phyloP scores from a whole-genome alignment of 73 alveolate species.

The Effrenium voratum region DNA sequence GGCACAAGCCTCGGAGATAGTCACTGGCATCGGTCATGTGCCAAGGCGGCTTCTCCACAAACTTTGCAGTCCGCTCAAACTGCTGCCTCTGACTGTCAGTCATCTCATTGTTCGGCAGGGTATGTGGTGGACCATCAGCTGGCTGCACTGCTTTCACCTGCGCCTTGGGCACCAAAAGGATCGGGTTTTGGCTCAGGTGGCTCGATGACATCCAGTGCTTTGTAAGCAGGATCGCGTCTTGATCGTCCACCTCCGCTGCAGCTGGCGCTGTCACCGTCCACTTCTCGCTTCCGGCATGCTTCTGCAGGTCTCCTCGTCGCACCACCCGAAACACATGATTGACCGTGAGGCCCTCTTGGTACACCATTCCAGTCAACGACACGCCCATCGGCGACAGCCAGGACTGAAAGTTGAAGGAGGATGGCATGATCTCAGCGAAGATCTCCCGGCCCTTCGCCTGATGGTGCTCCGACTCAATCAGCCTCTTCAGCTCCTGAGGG shows the following conservation, averaged over 20 bases:
- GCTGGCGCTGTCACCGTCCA: neutral
- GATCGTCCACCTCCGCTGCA: neutral
- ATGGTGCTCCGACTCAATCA: neutral
- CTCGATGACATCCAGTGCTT: no score
- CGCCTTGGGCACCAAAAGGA: no score
- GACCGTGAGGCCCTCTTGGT: slow-evolving; percentile 10
- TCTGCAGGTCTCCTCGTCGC: neutral
- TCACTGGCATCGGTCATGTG: neutral
- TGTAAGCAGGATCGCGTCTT: neutral
- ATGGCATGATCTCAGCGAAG: slow-evolving; percentile 6
- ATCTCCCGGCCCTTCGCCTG: neutral
- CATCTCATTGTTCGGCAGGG: no score
- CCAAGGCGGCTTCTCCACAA: slow-evolving; percentile 16
- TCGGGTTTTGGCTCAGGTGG: no score
- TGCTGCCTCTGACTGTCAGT: no score
- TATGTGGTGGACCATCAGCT: no score
- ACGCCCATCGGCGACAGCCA: neutral
- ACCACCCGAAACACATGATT: slow-evolving; percentile 1
- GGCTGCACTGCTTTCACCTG: no score
- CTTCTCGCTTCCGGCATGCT: neutral
- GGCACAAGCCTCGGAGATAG: neutral
- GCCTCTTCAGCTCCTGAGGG: no score
- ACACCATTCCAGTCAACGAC: neutral
- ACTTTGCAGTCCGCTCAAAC: neutral
- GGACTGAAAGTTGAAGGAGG: neutral